A percentile compares a stretch with the other conserved stretches of the same genome.
Evolutionary conservation across 495 filamentous ascomycete species (phyloP).

Genomic region (Letharia columbiana): DNA sequence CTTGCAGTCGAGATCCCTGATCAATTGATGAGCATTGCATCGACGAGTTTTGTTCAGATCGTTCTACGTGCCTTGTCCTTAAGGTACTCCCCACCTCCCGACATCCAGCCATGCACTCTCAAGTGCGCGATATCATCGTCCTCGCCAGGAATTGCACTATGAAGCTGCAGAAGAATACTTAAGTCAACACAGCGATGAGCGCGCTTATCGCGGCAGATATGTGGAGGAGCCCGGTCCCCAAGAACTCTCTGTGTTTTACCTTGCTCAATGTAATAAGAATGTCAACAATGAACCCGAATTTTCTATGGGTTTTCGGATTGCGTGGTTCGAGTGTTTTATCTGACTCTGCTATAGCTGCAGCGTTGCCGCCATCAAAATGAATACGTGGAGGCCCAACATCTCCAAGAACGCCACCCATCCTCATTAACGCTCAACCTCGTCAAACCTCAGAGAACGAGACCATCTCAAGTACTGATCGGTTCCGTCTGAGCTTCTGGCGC

Average conservation of each 20-base stretch:
- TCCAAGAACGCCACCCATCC: neutral
- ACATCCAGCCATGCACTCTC: conserved; percentile 53
- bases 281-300: too few relatives aligned
- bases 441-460: neutral
- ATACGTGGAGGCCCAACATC: neutral
- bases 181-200: neutral
- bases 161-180: neutral
- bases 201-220: neutral
- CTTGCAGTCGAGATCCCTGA: conserved; percentile 73
- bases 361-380: neutral
- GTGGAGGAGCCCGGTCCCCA: too few relatives aligned
- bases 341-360: neutral
- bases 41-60: neutral
- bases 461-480: conserved; percentile 16
- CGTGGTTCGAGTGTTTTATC: neutral
- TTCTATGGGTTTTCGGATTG: neutral
- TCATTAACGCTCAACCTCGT: neutral
- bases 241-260: too few relatives aligned
- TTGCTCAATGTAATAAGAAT: too few relatives aligned
- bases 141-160: neutral
- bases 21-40: conserved; percentile 16
- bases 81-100: conserved; percentile 61
- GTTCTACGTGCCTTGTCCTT: conserved; percentile 68
- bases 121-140: neutral
- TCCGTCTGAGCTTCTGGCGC: conserved; percentile 25